These are phyloP conservation scores for Raffaelea deltoideospora DNA, from an alignment of 2,329 filamentous ascomycete species.

Conservation along the genomic window DNA sequence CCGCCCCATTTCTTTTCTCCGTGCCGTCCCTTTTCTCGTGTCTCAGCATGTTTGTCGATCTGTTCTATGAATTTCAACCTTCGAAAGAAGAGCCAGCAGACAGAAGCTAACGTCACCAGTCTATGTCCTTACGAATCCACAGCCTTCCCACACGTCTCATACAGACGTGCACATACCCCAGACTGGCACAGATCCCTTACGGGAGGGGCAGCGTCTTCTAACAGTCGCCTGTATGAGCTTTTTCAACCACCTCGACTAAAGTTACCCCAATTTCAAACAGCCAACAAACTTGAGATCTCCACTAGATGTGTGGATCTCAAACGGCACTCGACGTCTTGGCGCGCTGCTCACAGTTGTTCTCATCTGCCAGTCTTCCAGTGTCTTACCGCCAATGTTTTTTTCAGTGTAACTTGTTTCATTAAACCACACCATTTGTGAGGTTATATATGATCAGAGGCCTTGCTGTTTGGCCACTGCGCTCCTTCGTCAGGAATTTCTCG, in stretches of 20 bases:
- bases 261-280: neutral
- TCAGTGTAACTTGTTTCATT: too few relatives aligned
- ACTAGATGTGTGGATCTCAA: too few relatives aligned
- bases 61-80: neutral
- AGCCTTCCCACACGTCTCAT: neutral
- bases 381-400: too few relatives aligned
- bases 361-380: too few relatives aligned
- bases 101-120: conserved; percentile 7
- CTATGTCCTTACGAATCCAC: neutral
- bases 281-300: neutral
- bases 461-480: too few relatives aligned
- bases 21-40: neutral
- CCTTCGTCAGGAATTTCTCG: too few relatives aligned
- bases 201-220: too few relatives aligned
- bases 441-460: too few relatives aligned
- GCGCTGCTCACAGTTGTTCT: too few relatives aligned
- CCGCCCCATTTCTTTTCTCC: neutral
- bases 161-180: neutral
- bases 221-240: neutral
- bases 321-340: too few relatives aligned
- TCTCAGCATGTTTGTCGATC: conserved; percentile 3
- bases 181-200: too few relatives aligned
- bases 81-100: neutral
- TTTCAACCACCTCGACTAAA: neutral
- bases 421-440: too few relatives aligned